Evolutionary conservation across 1,284 basidiomycete species (phyloP), one percentile per base, ranked within the genome.

Genomic region (Chondrostereum purpureum): DNA sequence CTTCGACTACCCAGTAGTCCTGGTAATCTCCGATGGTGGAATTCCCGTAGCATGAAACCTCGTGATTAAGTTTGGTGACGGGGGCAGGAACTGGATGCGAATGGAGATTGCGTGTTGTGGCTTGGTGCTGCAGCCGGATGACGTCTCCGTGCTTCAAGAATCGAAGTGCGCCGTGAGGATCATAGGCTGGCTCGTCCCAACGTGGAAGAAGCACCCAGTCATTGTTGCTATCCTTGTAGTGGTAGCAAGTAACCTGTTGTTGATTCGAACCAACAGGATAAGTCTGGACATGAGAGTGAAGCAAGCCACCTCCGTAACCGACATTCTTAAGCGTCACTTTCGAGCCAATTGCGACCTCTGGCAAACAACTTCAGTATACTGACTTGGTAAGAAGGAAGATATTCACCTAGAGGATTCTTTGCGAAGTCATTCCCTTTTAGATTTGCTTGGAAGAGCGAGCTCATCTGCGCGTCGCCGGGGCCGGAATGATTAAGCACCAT

Each of bases 151-250:
- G 68, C 49, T 80, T 65, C 46, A 99, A 70, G 73, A 74, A 95
- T 27, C 72, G 73, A 36, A 95, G 65, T 5, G 81, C 77, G 21
- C 69, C 77, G 38, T 84, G 74, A 4, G 73, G 74, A 57, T 90
- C 75, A 54, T 86, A 75, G 0, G 67, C 64, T 0, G 79, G 70
- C 48, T 84, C 80, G 38, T 87, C 78, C 92, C 92, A 96, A 3
- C 72, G 73, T 2, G 92, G 92, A 2, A 85, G 75, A 54, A 99
- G 64, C 34, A 75, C 59, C 85, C 92, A 99, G 44, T 98, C 78
- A 68, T 99, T 99, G 75, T 99, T 99, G 47, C 84, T 81, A 65
- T 99, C 95, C 68, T 95, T 96, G 80, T 99, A 98, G 70, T 99
- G 95, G 65, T 99, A 99, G 68, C 95, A 99, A 0, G 95, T 99